Evolutionary conservation across 2,329 filamentous ascomycete genomes (phyloP).

Genomic region (Hirsutella minnesotensis): DNA sequence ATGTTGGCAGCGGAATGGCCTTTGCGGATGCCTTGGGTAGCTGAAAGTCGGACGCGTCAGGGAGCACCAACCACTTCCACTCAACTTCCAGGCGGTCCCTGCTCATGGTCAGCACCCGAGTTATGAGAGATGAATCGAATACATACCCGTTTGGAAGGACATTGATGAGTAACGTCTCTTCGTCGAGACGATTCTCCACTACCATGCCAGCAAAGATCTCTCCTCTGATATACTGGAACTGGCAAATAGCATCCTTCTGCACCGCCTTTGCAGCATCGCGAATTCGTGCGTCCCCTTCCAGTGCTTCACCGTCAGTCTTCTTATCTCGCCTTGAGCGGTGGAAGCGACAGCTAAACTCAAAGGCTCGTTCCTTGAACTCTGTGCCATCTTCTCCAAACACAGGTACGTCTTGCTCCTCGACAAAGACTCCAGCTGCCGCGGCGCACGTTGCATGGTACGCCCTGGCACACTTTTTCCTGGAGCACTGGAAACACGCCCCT

Average conservation of each 20-base stretch:
- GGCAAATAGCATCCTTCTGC: slow-evolving; percentile 64
- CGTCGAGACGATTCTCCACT: slow-evolving; percentile 66
- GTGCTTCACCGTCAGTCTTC: slow-evolving; percentile 53
- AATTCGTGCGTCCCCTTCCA: slow-evolving; percentile 61
- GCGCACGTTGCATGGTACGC: slow-evolving; percentile 95
- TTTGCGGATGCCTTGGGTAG: slow-evolving; percentile 64
- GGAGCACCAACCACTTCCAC: slow-evolving; percentile 72
- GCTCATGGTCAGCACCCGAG: slow-evolving; percentile 24
- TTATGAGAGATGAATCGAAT: not conserved
- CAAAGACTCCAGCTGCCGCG: slow-evolving; percentile 78
- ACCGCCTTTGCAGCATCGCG: slow-evolving; percentile 56
- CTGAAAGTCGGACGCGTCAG: slow-evolving; percentile 57
- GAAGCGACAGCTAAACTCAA: slow-evolving; percentile 90
- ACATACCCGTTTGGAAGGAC: slow-evolving; percentile 75
- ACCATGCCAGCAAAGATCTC: slow-evolving; percentile 89
- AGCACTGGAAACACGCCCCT: slow-evolving; percentile 96
- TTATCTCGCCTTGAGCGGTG: slow-evolving; percentile 81
- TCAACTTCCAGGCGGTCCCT: slow-evolving; percentile 68
- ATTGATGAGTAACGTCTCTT: slow-evolving; percentile 68
- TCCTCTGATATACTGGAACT: slow-evolving; percentile 71
- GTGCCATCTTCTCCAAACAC: slow-evolving; percentile 83
- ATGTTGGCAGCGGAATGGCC: slow-evolving; percentile 58
- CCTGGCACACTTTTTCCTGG: slow-evolving; percentile 82
- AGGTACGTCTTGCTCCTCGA: slow-evolving; percentile 76
- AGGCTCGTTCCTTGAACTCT: slow-evolving; percentile 84